Conservation (phyloP, 768 basidiomycete genomes). For the Russula virescens region DNA sequence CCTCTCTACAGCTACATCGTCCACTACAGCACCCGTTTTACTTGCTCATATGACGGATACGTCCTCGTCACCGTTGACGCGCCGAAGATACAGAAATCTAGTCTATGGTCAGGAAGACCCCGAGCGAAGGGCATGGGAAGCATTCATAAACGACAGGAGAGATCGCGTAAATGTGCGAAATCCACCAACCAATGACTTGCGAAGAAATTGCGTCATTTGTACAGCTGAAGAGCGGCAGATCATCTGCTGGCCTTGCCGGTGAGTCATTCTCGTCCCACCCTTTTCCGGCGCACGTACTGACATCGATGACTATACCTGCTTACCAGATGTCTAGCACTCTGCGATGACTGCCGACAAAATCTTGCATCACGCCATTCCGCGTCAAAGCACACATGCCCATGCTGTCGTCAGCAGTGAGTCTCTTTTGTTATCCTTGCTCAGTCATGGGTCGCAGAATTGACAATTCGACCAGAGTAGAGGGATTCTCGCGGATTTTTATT, state of each 20-base stretch:
- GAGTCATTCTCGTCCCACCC: slow-evolving; percentile 22
- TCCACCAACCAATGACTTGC: slow-evolving; percentile 24
- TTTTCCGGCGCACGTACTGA: not conserved
- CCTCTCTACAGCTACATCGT: slow-evolving; percentile 35
- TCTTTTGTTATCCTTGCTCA: not conserved
- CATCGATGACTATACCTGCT: not conserved
- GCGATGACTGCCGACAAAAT: slow-evolving; percentile 59
- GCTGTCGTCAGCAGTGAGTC: slow-evolving; percentile 47
- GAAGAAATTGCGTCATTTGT: slow-evolving; percentile 61
- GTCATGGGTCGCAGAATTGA: not conserved
- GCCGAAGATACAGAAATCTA: slow-evolving; percentile 40
- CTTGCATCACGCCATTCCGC: slow-evolving; percentile 49
- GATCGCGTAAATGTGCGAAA: slow-evolving; percentile 16
- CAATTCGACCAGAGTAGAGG: slow-evolving; percentile 36
- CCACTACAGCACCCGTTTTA: slow-evolving; percentile 39
- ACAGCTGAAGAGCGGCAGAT: slow-evolving; percentile 61
- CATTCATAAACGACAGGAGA: slow-evolving; percentile 32
- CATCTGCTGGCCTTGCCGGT: slow-evolving; percentile 87
- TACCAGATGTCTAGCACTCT: slow-evolving; percentile 47
- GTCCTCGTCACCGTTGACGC: slow-evolving; percentile 44
- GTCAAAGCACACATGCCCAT: slow-evolving; percentile 60
- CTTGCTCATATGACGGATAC: slow-evolving; percentile 49
- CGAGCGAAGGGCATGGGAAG: slow-evolving; percentile 29
- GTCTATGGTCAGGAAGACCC: slow-evolving; percentile 24
- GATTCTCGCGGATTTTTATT: slow-evolving; percentile 58